A percentile compares a stretch with the other conserved stretches of the same genome.
These are phyloP conservation scores for Ophiostoma quercus DNA, from an alignment of 2,329 filamentous ascomycete species.

Conservation along the genomic window DNA sequence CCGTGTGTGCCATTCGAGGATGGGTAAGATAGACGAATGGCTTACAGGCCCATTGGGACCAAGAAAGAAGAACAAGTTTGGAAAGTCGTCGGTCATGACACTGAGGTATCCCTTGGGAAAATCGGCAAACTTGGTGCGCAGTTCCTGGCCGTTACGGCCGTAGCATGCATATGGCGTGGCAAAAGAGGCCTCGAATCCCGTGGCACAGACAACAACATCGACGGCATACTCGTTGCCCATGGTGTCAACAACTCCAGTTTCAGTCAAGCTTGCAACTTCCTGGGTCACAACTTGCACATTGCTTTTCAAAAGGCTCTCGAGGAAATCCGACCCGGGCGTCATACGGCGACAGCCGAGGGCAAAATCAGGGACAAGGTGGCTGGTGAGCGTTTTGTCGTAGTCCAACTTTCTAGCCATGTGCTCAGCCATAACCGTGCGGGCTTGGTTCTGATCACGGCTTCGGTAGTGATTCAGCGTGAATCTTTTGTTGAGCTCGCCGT, in stretches of 20 bases:
- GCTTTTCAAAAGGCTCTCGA: slow-evolving; percentile 39
- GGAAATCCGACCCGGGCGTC: slow-evolving; percentile 40
- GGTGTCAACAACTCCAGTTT: slow-evolving; percentile 31
- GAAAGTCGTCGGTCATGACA: slow-evolving; percentile 33
- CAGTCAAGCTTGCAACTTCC: slow-evolving; percentile 36
- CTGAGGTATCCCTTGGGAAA: slow-evolving; percentile 50
- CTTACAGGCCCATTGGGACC: slow-evolving; percentile 28
- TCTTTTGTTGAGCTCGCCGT: slow-evolving; percentile 24
- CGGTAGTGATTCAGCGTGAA: slow-evolving; percentile 20
- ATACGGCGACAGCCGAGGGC: slow-evolving; percentile 38
- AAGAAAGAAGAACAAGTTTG: slow-evolving; percentile 27
- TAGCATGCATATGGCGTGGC: slow-evolving; percentile 31
- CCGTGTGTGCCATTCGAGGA: slow-evolving; percentile 30
- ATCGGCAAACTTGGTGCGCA: slow-evolving; percentile 36
- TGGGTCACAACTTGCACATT: slow-evolving; percentile 42
- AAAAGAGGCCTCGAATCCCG: slow-evolving; percentile 36
- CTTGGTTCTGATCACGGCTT: slow-evolving; percentile 22
- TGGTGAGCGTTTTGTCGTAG: not conserved
- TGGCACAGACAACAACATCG: slow-evolving; percentile 35
- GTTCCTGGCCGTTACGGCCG: slow-evolving; percentile 19
- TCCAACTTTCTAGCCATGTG: slow-evolving; percentile 38
- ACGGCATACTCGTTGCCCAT: slow-evolving; percentile 31
- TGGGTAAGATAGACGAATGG: slow-evolving; percentile 27
- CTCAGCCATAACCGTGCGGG: slow-evolving; percentile 41
- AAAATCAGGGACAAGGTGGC: slow-evolving; percentile 17